Evolutionary conservation across 768 basidiomycete genomes (phyloP), one percentile per base, ranked within the genome.

Genomic region (Lactifluus pinguis): DNA sequence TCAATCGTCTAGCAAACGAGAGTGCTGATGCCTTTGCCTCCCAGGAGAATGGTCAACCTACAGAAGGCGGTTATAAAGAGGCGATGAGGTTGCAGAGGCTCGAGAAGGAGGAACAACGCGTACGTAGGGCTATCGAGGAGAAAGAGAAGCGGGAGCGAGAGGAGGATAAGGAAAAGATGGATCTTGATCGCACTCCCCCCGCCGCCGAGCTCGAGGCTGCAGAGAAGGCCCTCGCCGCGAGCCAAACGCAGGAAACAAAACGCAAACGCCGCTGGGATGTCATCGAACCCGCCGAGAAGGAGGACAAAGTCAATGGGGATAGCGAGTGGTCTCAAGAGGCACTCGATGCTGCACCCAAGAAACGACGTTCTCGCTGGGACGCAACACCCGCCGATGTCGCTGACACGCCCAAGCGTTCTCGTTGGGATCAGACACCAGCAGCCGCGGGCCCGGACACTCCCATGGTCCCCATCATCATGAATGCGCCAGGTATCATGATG

Each of bases 321-420:
- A 76, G 74, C 1, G 84, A 88, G 70, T 89, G 87, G 84, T 85
- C 84, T 6, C 85, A 88, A 71, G 84, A 91, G 67, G 83, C 85
- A 56, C 72, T 84, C 32, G 89, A 89, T 55, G 80, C 79, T 30
- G 85, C 85, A 25, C 85, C 91, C 48, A 94, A 91, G 75, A 95
- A 95, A 75, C 87, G 92, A 62, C 85, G 92, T 66, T 98, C 95
- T 58, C 82, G 95, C 52, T 98, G 95, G 95, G 95, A 98, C 72
- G 92, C 93, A 55, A 84, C 93, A 0, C 93, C 95, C 11, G 82
- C 86, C 4, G 92, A 92, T 59, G 80, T 77, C 57, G 71, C 76
- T 44, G 85, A 91, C 66, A 83, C 87, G 17, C 89, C 90, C 32
- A 95, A 94, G 71, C 86, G 87, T 53, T 98, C 95, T 32, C 84